phyloP scores from a whole-genome alignment of 345 rosid species.

The Dovyalis caffra region DNA sequence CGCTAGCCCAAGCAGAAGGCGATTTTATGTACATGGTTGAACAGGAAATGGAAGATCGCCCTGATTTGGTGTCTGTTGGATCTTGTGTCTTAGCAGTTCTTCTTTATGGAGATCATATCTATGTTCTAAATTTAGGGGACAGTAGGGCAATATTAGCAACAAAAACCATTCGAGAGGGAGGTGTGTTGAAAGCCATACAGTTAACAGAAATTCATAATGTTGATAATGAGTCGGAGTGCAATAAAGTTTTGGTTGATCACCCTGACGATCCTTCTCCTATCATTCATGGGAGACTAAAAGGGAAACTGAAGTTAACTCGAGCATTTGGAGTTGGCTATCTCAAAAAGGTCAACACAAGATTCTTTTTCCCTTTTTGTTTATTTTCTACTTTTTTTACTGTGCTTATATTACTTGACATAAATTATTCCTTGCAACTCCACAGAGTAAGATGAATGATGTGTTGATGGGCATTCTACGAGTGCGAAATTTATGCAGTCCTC shows the following conservation, averaged over 20 bases:
- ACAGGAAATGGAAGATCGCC: slow-evolving; percentile 10
- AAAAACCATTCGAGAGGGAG: not conserved
- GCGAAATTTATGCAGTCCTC: slow-evolving; percentile 6
- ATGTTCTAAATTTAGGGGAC: slow-evolving; percentile 2
- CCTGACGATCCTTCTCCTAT: slow-evolving; percentile 3
- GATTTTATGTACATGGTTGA: slow-evolving; percentile 7
- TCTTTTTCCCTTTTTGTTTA: not conserved
- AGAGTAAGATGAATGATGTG: slow-evolving; percentile 3
- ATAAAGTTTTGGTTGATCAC: slow-evolving; percentile 3
- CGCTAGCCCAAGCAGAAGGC: not conserved
- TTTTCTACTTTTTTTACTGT: not conserved
- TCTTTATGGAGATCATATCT: not conserved
- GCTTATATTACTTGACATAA: not conserved
- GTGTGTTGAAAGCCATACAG: not conserved
- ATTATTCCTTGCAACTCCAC: not conserved
- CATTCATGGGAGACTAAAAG: not conserved
- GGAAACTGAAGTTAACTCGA: slow-evolving; percentile 9
- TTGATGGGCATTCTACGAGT: slow-evolving; percentile 3
- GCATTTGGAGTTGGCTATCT: slow-evolving; percentile 10
- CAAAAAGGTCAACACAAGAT: not conserved
- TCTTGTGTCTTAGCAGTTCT: slow-evolving; percentile 7
- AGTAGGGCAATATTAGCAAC: slow-evolving; percentile 6
- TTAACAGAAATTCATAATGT: slow-evolving; percentile 5
- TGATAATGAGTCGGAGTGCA: not conserved
- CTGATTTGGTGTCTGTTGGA: slow-evolving; percentile 5